Conservation (phyloP, 441 rosid species). For the Populus hybrid region DNA sequence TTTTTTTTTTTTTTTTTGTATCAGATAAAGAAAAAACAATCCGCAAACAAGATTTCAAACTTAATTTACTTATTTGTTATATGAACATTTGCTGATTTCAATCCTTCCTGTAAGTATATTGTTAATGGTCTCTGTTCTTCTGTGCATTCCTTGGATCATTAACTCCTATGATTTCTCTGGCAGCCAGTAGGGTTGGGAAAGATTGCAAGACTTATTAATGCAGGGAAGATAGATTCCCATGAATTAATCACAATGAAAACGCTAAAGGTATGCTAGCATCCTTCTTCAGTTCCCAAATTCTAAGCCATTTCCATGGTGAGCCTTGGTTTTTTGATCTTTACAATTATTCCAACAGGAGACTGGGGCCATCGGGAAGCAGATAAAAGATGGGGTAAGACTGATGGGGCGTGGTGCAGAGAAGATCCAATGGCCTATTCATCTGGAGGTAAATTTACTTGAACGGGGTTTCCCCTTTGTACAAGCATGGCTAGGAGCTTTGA, state of each 20-base stretch:
- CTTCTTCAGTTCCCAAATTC: conserved; percentile 5
- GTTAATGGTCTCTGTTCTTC: not conserved
- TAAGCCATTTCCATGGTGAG: not conserved
- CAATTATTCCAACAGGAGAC: conserved; percentile 45
- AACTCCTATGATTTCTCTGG: not conserved
- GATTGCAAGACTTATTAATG: conserved; percentile 84
- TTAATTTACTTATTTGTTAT: not conserved
- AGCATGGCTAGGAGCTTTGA: not conserved
- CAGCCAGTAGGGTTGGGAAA: conserved; percentile 60
- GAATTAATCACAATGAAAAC: conserved; percentile 68
- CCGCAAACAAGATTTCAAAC: not conserved
- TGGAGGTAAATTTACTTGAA: conserved; percentile 54
- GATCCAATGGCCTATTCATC: conserved; percentile 86
- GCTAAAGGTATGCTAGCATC: conserved; percentile 59
- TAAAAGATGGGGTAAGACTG: conserved; percentile 90
- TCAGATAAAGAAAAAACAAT: not conserved
- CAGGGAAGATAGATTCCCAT: conserved; percentile 81
- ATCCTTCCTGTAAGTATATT: not conserved
- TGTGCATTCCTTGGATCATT: not conserved
- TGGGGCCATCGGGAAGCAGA: conserved; percentile 87
- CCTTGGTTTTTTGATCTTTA: conserved; percentile 10
- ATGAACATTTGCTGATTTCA: not conserved
- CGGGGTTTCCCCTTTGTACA: not conserved
- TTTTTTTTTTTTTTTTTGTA: not conserved
- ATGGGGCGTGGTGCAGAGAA: conserved; percentile 94